Conservation (phyloP, 805 yeast species). For the Spathaspora girioi region DNA sequence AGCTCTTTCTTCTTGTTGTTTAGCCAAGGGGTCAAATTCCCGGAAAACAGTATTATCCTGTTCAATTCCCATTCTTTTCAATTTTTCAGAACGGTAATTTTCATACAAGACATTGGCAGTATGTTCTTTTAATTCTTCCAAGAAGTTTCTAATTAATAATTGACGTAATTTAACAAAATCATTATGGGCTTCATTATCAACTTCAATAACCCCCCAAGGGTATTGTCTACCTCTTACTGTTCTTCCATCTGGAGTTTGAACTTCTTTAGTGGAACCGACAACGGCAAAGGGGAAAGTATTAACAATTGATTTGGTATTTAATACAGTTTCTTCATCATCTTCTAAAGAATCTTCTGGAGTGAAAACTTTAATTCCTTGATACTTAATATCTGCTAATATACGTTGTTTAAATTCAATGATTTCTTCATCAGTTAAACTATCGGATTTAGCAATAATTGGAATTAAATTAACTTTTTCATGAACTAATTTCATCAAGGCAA, state of each 20-base stretch:
- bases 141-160: constrained; percentile 79
- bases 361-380: constrained; percentile 70
- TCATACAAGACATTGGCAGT: constrained; percentile 79
- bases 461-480: constrained; percentile 90
- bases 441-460: constrained; percentile 93
- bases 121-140: constrained; percentile 90
- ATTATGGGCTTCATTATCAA: constrained; percentile 90
- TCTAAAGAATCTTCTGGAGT: constrained; percentile 72
- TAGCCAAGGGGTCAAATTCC: constrained; percentile 88
- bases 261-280: constrained; percentile 79
- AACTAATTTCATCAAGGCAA: constrained; percentile 80
- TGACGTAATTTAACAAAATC: constrained; percentile 89
- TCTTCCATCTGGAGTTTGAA: constrained; percentile 70
- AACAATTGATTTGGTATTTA: constrained; percentile 63
- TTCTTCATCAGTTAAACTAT: constrained; percentile 87
- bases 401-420: constrained; percentile 69
- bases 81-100: constrained; percentile 81
- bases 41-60: constrained; percentile 93
- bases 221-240: constrained; percentile 85
- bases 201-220: constrained; percentile 97
- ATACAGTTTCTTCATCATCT: constrained; percentile 80
- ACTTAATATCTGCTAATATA: constrained; percentile 70
- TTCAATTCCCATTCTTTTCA: constrained; percentile 76
- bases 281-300: constrained; percentile 86
- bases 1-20: constrained; percentile 90